Evolutionary conservation across 441 rosid species (phyloP).

Genomic region (Brassica balearica): DNA sequence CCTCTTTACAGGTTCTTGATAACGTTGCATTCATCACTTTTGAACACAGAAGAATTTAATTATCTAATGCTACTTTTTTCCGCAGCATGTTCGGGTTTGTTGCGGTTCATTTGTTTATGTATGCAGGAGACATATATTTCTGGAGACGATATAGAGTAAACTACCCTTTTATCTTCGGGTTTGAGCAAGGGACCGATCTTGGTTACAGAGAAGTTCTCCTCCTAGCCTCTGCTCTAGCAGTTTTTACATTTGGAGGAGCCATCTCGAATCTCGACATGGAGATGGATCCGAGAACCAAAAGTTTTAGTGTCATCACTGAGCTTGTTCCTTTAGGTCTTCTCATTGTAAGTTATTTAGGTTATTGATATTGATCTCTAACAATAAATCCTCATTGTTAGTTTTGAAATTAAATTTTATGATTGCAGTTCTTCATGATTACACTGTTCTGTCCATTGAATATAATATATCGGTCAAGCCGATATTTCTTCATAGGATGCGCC

Average conservation of each 20-base stretch:
- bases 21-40: slow-evolving; percentile 9
- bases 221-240: slow-evolving; percentile 61
- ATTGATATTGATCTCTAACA: background rate
- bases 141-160: slow-evolving; percentile 78
- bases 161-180: slow-evolving; percentile 76
- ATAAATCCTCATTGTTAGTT: background rate
- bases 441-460: slow-evolving; percentile 76
- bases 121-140: slow-evolving; percentile 59
- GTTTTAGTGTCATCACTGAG: slow-evolving; percentile 65
- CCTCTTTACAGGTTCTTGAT: slow-evolving; percentile 69
- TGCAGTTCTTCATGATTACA: slow-evolving; percentile 24
- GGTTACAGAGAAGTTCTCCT: slow-evolving; percentile 71
- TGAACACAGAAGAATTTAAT: background rate
- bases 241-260: slow-evolving; percentile 60
- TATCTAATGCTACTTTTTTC: background rate
- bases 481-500: slow-evolving; percentile 56
- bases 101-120: slow-evolving; percentile 71
- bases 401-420: slow-evolving; percentile 38
- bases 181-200: slow-evolving; percentile 74
- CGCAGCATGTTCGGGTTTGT: slow-evolving; percentile 77
- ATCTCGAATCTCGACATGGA: slow-evolving; percentile 87
- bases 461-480: slow-evolving; percentile 72
- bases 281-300: slow-evolving; percentile 66
- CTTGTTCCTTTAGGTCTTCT: slow-evolving; percentile 70
- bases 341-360: slow-evolving; percentile 46